Base-by-base conservation (phyloP, 345 rosid species). In the Eucalyptus shirleyi region DNA sequence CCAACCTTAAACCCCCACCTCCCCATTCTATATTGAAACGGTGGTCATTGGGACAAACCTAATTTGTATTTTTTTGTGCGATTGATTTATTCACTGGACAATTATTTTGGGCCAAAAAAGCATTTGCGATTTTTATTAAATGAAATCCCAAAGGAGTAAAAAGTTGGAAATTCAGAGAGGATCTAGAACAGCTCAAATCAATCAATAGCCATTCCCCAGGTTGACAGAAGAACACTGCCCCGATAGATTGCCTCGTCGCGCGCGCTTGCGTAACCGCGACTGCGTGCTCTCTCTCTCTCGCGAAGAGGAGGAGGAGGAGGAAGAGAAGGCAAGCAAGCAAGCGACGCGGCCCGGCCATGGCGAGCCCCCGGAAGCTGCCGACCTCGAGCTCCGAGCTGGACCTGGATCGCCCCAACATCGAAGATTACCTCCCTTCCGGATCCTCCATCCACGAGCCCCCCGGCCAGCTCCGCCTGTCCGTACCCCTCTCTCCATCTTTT, bases 381-480 rank as follows among this genome's bases (percentile, higher is more conserved):
- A 44, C 95, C 7, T 95, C 98, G 3, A 95, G 92, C 94, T 95
- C 99, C 49, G 99, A 98, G 92, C 89, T 97, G 90, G 99, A 97
- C 87, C 90, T 95, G 88, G 99, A 98, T 93, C 94, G 93, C 28
- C 99, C 94, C 90, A 96, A 97, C 92, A 93, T 98, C 89, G 99
- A 98, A 87, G 99, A 98, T 87, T 98, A 98, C 91, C 99, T 98
- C 88, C 98, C 97, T 50, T 94, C 97, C n/a, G 99, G 98, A 90
- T 89, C 94, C 89, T 93, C 99, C 92, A 97, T 98, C 91, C 92
- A 94, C 3, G 97, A 96, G 86, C 99, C 97, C 88, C 95, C 19
- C 90, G 98, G 98, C 93, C 93, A 98, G 94, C 99, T 96, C 91
- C 94, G 97, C 92, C 92, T 97, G 99, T 97, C 92, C 72, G 42